These are phyloP conservation scores for Coemansia sp. DNA, from an alignment of 192 early-diverging fungal species.

Conservation along the genomic window DNA sequence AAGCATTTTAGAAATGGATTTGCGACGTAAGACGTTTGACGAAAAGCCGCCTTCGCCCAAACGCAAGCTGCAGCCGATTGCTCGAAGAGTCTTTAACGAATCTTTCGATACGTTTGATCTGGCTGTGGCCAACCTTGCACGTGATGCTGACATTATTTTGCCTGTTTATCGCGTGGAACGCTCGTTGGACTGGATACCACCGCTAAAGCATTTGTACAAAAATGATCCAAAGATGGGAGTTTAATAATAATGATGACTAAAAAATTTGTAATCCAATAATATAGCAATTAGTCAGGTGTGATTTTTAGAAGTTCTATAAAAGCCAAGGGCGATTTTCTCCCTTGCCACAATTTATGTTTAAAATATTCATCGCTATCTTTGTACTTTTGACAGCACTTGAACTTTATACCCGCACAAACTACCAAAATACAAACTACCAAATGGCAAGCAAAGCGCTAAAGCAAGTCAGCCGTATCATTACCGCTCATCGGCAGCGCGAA, in stretches of 20 bases:
- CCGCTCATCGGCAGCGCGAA: conserved; percentile 60
- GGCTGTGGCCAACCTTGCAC: conserved; percentile 22
- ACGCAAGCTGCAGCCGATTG: conserved; percentile 18
- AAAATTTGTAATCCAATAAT: too few relatives aligned
- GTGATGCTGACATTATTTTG: conserved; percentile 39
- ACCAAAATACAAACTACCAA: conserved; percentile 11
- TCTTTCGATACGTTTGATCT: conserved; percentile 23
- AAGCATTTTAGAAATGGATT: conserved; percentile 17
- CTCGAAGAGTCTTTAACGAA: conserved; percentile 11
- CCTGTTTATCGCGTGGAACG: conserved; percentile 17
- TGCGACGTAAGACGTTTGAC: conserved; percentile 13
- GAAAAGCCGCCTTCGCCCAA: conserved; percentile 19
- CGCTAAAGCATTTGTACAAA: conserved; percentile 18
- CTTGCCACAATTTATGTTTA: too few relatives aligned
- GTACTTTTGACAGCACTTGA: conserved; percentile 42
- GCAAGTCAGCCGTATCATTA: conserved; percentile 43
- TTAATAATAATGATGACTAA: neutral
- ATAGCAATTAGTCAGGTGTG: too few relatives aligned
- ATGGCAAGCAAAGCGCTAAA: conserved; percentile 44
- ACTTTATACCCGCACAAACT: conserved; percentile 17
- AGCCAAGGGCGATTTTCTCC: too few relatives aligned
- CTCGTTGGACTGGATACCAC: conserved; percentile 46
- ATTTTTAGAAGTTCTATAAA: too few relatives aligned
- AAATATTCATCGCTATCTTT: conserved; percentile 22
- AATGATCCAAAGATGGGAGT: neutral